Percentiles rank a stretch among this genome's conserved stretches.
phyloP scores from a whole-genome alignment of 768 basidiomycete genomes.

The Megacollybia marginata region DNA sequence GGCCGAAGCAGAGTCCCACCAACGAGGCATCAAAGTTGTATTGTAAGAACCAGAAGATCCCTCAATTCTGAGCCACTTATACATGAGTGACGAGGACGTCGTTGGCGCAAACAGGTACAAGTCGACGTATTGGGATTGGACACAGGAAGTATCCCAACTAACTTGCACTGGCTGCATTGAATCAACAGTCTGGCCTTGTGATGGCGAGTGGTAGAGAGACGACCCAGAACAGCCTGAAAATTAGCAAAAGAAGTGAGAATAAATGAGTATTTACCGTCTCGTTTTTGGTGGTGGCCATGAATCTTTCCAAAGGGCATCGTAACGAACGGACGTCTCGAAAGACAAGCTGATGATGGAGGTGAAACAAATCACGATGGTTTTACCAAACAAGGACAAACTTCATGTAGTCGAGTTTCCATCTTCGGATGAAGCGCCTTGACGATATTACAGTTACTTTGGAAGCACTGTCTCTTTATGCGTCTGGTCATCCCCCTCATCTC shows the following conservation, averaged over 20 bases:
- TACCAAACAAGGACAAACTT: too few relatives aligned
- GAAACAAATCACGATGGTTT: not conserved
- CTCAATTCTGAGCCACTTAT: constrained; percentile 50
- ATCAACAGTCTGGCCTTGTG: not conserved
- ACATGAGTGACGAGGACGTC: constrained; percentile 33
- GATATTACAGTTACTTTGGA: too few relatives aligned
- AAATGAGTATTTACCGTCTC: not conserved
- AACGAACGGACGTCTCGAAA: not conserved
- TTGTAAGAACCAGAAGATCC: constrained; percentile 41
- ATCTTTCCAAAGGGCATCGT: not conserved
- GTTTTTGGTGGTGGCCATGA: not conserved
- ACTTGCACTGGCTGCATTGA: constrained; percentile 43
- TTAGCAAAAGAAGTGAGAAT: not conserved
- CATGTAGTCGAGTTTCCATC: too few relatives aligned
- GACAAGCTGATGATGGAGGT: not conserved
- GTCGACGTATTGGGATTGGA: constrained; percentile 42
- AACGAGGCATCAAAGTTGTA: constrained; percentile 46
- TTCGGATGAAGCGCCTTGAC: too few relatives aligned
- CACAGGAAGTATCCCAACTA: constrained; percentile 59
- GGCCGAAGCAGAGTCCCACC: constrained; percentile 59
- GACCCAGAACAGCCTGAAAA: not conserved
- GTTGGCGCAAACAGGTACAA: constrained; percentile 60
- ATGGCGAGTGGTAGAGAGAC: not conserved
- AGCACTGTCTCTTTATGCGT: too few relatives aligned
- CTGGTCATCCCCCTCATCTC: too few relatives aligned